These are phyloP conservation scores for Theileria equi DNA, from an alignment of 169 alveolate genomes.

Conservation along the genomic window DNA sequence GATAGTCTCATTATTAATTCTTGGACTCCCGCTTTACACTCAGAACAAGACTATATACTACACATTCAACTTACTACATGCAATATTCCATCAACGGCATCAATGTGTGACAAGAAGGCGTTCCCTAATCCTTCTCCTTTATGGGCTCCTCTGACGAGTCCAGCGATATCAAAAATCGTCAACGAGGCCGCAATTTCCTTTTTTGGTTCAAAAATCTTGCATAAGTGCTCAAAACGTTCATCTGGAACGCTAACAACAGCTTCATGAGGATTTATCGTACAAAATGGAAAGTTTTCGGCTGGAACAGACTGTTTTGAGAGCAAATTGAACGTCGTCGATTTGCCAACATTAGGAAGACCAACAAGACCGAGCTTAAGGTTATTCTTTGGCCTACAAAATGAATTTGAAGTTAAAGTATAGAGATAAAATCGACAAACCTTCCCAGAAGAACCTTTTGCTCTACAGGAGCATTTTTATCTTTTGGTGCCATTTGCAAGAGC, in stretches of 20 bases:
- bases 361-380: constrained; percentile 97
- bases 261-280: constrained; percentile 91
- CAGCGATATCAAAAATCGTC: constrained; percentile 97
- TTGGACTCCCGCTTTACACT: too few species aligned
- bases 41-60: background rate
- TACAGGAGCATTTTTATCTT: constrained; percentile 42
- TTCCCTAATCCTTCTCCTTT: constrained; percentile 99
- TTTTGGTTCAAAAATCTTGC: constrained; percentile 92
- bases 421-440: constrained; percentile 14
- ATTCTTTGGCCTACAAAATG: constrained; percentile 77
- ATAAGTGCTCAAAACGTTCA: constrained; percentile 90
- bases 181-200: constrained; percentile 93
- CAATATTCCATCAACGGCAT: constrained; percentile 96
- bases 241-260: constrained; percentile 94
- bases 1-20: too few species aligned
- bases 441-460: constrained; percentile 58
- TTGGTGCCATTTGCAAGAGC: constrained; percentile 47
- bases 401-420: background rate
- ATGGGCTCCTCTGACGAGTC: constrained; percentile 97
- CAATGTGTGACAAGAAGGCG: constrained; percentile 95
- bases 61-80: constrained; percentile 91
- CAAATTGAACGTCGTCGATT: constrained; percentile 95
- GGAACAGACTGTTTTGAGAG: constrained; percentile 92
- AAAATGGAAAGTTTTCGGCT: constrained; percentile 98
- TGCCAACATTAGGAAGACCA: constrained; percentile 97